phyloP scores from a whole-genome alignment of 768 basidiomycete genomes.

The Rubroboletus pulcherrimus region DNA sequence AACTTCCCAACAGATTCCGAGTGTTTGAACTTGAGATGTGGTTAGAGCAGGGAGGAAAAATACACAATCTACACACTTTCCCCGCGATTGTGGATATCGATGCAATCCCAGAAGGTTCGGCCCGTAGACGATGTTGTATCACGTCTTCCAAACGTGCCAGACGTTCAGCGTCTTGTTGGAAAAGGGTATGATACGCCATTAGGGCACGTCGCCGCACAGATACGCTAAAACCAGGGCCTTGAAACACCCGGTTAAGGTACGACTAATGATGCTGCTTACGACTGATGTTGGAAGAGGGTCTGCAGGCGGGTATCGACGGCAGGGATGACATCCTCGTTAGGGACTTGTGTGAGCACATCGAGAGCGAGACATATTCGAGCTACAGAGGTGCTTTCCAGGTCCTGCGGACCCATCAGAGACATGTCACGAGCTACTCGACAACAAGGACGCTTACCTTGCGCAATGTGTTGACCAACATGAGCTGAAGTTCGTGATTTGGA shows the following conservation, averaged over 20 bases:
- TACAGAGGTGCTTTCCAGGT: slow-evolving; percentile 57
- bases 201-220: slow-evolving; percentile 62
- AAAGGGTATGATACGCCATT: slow-evolving; percentile 53
- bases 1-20: slow-evolving; percentile 21
- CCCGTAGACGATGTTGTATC: slow-evolving; percentile 10
- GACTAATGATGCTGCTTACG: slow-evolving; percentile 56
- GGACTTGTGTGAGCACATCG: slow-evolving; percentile 58
- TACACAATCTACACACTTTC: slow-evolving; percentile 20
- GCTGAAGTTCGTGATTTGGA: slow-evolving; percentile 58
- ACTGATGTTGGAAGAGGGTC: slow-evolving; percentile 64
- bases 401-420: slow-evolving; percentile 41
- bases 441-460: slow-evolving; percentile 54
- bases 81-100: slow-evolving; percentile 12
- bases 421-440: not conserved
- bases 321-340: slow-evolving; percentile 67
- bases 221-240: slow-evolving; percentile 36
- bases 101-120: slow-evolving; percentile 7
- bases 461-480: slow-evolving; percentile 85
- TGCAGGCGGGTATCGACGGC: slow-evolving; percentile 66
- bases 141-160: slow-evolving; percentile 38
- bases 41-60: slow-evolving; percentile 2
- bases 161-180: slow-evolving; percentile 42
- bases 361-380: slow-evolving; percentile 68
- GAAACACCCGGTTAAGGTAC: not conserved
- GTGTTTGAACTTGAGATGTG: slow-evolving; percentile 17